Evolutionary conservation across 441 rosid species (phyloP), one percentile per base, ranked within the genome.

Genomic region (Adansonia gregorii): DNA sequence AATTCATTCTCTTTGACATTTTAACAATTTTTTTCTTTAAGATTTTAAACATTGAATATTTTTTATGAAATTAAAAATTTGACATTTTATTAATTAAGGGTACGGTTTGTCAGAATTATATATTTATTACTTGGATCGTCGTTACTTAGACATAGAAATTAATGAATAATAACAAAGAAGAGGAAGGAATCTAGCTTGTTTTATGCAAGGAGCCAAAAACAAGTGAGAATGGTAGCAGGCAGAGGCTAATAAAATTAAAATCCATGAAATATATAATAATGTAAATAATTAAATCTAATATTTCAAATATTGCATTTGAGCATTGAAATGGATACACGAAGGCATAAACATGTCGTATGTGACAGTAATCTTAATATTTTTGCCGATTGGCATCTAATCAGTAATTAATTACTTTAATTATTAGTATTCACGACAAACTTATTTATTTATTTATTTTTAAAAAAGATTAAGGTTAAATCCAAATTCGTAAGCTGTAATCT

Each of bases 381-480:
- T 24, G 27, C 35, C 35, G 35, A 27, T 10, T 39, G 55, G 59
- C 67, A 72, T 51, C 24, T 68, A 79, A 52, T 24, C 17, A 60
- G 0, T 27, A 56, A 72, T 43, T 4, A 59, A 27, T 67, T 51
- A 14, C 12, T 55, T 11, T 59, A 45, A 52, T 52, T 4, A 27
- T 27, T 68, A 60, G 49, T 6, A 54, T 80, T 35, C 4, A 51
- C 19, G 45, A 43, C 59, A 56, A 76, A 58, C 7, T 52, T 10
- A 10, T 27, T 1, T 46, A 46, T 19, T 15, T 6, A 35, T 22
- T 3, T 6, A 6, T 1, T 24, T 64, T 66, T 20, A 17, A 8
- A 55, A 39, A 39, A 49, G 39, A 59, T 43, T 74, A 80, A 78
- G 82, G 83, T 64, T 73, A 64, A 27, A 80, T 83, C 39, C 55